phyloP scores from a whole-genome alignment of 1,284 basidiomycete species.

The Hemileia vastatrix region DNA sequence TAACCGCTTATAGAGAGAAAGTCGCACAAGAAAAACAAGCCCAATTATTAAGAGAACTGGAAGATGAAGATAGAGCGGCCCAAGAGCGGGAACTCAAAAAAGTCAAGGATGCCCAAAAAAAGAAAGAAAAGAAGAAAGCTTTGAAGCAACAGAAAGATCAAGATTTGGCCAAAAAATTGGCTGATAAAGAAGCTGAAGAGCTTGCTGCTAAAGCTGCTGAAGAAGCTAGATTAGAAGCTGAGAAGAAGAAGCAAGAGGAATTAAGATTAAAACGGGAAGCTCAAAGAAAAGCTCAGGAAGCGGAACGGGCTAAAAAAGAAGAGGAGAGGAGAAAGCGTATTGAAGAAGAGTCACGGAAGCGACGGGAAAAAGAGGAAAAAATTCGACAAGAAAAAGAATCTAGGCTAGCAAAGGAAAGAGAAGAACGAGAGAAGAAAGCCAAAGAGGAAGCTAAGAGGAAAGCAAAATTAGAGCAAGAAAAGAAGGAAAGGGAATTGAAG shows the following conservation, averaged over 20 bases:
- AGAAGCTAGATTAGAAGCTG: conserved; percentile 43
- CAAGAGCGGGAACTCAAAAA: conserved; percentile 86
- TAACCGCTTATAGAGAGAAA: conserved; percentile 80
- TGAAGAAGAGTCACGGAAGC: conserved; percentile 52
- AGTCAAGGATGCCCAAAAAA: conserved; percentile 91
- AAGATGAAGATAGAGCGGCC: conserved; percentile 70
- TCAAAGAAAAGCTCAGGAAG: conserved; percentile 62
- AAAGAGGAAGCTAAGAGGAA: conserved; percentile 37
- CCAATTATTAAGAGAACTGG: conserved; percentile 75
- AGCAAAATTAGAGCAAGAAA: conserved; percentile 46
- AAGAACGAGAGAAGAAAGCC: conserved; percentile 56
- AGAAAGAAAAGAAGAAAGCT: conserved; percentile 92
- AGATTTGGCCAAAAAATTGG: conserved; percentile 64
- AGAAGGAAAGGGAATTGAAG: conserved; percentile 57
- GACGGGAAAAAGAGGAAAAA: conserved; percentile 61
- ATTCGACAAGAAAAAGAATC: conserved; percentile 52
- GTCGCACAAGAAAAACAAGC: conserved; percentile 83
- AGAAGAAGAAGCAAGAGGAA: conserved; percentile 59
- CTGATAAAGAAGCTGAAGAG: conserved; percentile 61
- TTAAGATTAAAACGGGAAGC: conserved; percentile 62
- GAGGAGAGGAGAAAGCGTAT: conserved; percentile 49
- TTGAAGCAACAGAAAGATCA: conserved; percentile 82
- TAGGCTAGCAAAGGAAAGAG: conserved; percentile 48
- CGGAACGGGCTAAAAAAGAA: conserved; percentile 55
- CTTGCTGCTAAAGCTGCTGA: conserved; percentile 67